A percentile compares a stretch with the other conserved stretches of the same genome.
These are phyloP conservation scores for Cajanus cajan DNA, from an alignment of 306 rosid species.

Conservation along the genomic window DNA sequence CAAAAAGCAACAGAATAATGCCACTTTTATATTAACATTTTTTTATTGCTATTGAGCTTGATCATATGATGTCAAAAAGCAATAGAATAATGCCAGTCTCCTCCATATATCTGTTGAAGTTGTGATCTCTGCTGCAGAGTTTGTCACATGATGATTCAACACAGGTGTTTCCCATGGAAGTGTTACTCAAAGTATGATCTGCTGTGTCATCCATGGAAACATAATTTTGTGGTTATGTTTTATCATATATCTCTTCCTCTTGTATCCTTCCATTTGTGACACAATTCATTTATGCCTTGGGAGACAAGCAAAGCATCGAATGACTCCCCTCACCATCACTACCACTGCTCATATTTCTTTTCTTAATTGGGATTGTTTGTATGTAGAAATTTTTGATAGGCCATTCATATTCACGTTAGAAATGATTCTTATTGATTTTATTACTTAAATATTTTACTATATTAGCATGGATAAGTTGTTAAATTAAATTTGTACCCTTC, in stretches of 20 bases:
- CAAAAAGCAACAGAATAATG: conserved; percentile 35
- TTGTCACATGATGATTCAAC: conserved; percentile 17
- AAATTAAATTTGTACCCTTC: not conserved
- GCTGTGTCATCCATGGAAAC: conserved; percentile 31
- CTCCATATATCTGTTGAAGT: conserved; percentile 33
- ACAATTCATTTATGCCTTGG: conserved; percentile 46
- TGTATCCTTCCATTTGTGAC: conserved; percentile 41
- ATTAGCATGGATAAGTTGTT: not conserved
- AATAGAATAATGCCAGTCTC: conserved; percentile 5
- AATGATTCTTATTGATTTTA: conserved; percentile 37
- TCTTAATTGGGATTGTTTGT: conserved; percentile 39
- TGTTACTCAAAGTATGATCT: conserved; percentile 22
- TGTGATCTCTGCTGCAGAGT: conserved; percentile 36
- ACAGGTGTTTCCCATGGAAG: conserved; percentile 24
- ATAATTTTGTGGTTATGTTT: conserved; percentile 37
- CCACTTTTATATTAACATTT: conserved; percentile 21
- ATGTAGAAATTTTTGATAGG: conserved; percentile 47
- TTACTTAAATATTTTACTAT: conserved; percentile 26
- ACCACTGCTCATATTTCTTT: conserved; percentile 34
- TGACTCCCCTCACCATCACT: conserved; percentile 31
- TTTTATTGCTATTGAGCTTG: conserved; percentile 19
- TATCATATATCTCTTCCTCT: not conserved
- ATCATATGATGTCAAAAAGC: not conserved
- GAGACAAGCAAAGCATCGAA: conserved; percentile 43
- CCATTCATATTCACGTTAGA: conserved; percentile 30